phyloP scores from a whole-genome alignment of 1,139 yeast genomes.

The Debaryomyces udenii region DNA sequence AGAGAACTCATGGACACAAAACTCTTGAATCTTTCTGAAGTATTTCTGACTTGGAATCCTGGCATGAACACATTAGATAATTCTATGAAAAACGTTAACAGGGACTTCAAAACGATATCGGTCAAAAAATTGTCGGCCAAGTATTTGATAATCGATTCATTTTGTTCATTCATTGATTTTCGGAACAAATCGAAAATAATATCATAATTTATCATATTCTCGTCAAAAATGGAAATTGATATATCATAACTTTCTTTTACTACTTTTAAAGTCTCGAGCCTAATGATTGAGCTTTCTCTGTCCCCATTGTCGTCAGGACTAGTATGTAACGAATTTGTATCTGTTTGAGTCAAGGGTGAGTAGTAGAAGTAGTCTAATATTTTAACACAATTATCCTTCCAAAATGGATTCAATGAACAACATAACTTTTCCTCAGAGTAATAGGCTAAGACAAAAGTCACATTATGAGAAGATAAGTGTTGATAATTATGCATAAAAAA shows the following conservation, averaged over 20 bases:
- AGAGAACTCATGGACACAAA: conserved; percentile 28
- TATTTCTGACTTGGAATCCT: conserved; percentile 14
- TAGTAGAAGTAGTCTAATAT: conserved; percentile 52
- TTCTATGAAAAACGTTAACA: conserved; percentile 28
- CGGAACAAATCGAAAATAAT: conserved; percentile 33
- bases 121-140: conserved; percentile 35
- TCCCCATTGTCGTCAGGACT: conserved; percentile 12
- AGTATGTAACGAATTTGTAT: not conserved
- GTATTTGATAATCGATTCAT: conserved; percentile 35
- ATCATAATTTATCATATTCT: conserved; percentile 28
- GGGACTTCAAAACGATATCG: conserved; percentile 27
- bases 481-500: conserved; percentile 45
- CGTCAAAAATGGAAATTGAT: conserved; percentile 34
- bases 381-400: conserved; percentile 53
- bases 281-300: conserved; percentile 26
- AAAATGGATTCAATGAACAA: conserved; percentile 53
- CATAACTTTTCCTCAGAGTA: conserved; percentile 57
- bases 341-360: conserved; percentile 14
- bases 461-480: conserved; percentile 37
- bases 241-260: conserved; percentile 46
- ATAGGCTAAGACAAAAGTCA: conserved; percentile 46
- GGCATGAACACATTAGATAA: conserved; percentile 18
- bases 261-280: conserved; percentile 44
- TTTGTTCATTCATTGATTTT: conserved; percentile 30
- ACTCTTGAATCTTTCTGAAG: conserved; percentile 20